Evolutionary conservation across 306 rosid species (phyloP).

Genomic region (Vigna angularis): DNA sequence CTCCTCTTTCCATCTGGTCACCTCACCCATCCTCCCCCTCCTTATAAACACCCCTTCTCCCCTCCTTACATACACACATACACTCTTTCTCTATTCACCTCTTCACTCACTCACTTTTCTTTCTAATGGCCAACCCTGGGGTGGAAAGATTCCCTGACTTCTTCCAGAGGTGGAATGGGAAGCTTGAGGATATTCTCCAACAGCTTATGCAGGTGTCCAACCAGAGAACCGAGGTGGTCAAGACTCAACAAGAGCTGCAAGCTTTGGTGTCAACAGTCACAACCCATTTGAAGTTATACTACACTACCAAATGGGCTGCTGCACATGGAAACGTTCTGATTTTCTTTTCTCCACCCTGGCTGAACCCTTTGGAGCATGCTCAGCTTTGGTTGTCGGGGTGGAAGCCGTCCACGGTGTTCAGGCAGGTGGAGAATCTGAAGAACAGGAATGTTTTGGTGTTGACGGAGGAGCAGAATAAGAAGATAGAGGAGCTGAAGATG

Average conservation of each 20-base stretch:
- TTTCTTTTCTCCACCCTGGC: constrained; percentile 58
- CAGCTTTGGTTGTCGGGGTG: constrained; percentile 45
- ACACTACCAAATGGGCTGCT: constrained; percentile 68
- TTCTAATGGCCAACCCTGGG: constrained; percentile 28
- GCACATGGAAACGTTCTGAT: constrained; percentile 65
- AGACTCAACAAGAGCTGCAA: constrained; percentile 41
- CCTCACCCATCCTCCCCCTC: constrained; percentile 2
- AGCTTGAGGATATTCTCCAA: constrained; percentile 53
- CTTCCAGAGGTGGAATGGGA: constrained; percentile 54
- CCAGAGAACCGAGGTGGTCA: not conserved
- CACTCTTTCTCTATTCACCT: not conserved
- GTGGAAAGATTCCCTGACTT: constrained; percentile 58
- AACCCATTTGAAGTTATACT: constrained; percentile 63
- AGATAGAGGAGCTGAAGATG: constrained; percentile 24
- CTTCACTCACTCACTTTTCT: not conserved
- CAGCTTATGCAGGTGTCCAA: constrained; percentile 41
- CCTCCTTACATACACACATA: not conserved
- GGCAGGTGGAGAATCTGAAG: not conserved
- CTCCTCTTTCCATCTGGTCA: constrained; percentile 56
- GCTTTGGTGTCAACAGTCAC: constrained; percentile 56
- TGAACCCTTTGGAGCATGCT: constrained; percentile 46
- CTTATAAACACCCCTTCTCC: not conserved
- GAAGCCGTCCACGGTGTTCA: constrained; percentile 42
- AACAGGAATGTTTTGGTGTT: not conserved
- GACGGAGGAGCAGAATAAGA: constrained; percentile 39